Evolutionary conservation across 257 asterid species (phyloP), one percentile per base, ranked within the genome.

Genomic region (Gardenia jasminoides): DNA sequence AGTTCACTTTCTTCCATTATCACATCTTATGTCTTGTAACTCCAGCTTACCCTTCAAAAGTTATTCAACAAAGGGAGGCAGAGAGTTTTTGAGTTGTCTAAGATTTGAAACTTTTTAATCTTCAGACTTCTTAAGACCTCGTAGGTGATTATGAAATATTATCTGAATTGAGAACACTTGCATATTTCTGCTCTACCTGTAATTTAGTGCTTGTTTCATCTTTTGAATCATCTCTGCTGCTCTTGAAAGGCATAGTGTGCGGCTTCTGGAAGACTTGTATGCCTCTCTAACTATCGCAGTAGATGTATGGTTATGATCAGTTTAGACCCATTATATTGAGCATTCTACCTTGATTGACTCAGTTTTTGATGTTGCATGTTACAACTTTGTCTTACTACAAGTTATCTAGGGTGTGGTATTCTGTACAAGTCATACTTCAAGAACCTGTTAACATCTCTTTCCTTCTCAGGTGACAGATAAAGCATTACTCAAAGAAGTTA

Each of bases 391-490:
- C 77, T 62, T 31, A 17, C 26, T 20, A 61, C 10, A 36, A 43
- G 22, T 54, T 19, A 0, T 13, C 11, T 24, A 16, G 56, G 11
- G n/a, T 75, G 56, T 61, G 33, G 31, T 59, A 26, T 24, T 64
- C 66, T 74, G 24, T 7, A 30, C 59, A 41, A 77, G 10, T 39
- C 26, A 22, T 62, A 36, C 43, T 59, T 59, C 36, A 15, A 9
- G 61, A 67, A 69, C 75, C 79, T 66, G 80, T 87, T 88, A 80
- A 85, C 78, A 66, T 77, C 71, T 68, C 33, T 68, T 84, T 64
- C 72, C 72, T 79, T 86, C 75, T 72, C 85, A 95, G 99, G 98
- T 95, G 84, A 96, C 99, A 81, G 99, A 93, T 84, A 96, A 90
- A 84, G 88, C 82, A 67, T 89, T 96, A 84, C 95, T 85, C 78